Evolutionary conservation across 129 eudicot species (phyloP).

Genomic region (Pulicaria dysenterica): DNA sequence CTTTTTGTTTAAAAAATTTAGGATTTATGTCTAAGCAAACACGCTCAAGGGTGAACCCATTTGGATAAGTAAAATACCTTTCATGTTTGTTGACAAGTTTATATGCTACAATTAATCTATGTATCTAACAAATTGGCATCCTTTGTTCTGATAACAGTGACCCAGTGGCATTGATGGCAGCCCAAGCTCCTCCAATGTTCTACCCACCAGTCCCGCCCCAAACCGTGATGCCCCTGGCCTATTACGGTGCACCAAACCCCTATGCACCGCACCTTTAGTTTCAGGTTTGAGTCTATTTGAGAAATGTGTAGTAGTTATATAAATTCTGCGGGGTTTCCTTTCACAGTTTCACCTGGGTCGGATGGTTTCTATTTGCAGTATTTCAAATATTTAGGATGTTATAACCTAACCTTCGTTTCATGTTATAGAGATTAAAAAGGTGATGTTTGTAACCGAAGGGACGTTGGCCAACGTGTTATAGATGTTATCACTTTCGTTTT

Average conservation of each 20-base stretch:
- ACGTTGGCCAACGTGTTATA: neutral
- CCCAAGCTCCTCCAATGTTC: constrained; percentile 38
- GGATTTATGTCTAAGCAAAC: no score
- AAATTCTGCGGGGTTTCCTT: neutral
- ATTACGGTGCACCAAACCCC: constrained; percentile 42
- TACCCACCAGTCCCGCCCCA: constrained; percentile 31
- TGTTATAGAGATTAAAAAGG: neutral
- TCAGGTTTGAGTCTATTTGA: neutral
- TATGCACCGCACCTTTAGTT: constrained; percentile 31
- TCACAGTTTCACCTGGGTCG: neutral
- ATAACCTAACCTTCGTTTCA: no score
- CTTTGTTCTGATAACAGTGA: constrained; percentile 31
- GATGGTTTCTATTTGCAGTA: no score
- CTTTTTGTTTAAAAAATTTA: no score
- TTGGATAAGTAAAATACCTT: neutral
- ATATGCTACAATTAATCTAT: neutral
- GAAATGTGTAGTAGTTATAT: neutral
- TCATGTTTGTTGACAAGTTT: neutral
- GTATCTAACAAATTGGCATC: neutral
- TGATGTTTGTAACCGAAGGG: constrained; percentile 5
- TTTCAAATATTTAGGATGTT: no score
- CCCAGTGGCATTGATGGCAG: constrained; percentile 27
- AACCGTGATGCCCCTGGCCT: constrained; percentile 29
- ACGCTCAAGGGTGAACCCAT: neutral
- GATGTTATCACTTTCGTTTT: no score